Base-by-base conservation (phyloP, 768 basidiomycete genomes). In the Panaeolus cyanescens region DNA sequence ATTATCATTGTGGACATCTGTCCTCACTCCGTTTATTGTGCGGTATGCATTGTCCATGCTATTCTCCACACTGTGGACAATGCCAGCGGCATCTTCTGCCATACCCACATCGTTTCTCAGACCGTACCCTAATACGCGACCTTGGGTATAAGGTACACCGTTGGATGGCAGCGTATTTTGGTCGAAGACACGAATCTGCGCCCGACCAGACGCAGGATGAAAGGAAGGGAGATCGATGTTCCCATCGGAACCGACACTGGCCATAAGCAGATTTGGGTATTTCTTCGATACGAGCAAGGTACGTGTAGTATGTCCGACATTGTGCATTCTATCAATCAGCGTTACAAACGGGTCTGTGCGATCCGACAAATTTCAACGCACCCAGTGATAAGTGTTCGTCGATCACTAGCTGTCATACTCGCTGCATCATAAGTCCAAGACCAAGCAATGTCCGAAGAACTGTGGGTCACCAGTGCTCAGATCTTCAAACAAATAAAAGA, bases 1-100 rank as follows among this genome's bases (percentile, higher is more conserved):
- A 59, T 65, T 65, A 54, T 63, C 56, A 37, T 60, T 56, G 56
- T 65, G 62, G 33, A 65, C 55, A 32, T 63, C 62, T 20, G 50
- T 22, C 6, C 42, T 32, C 12, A 54, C 56, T 15, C 62, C 64
- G 40, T 63, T 60, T 15, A 42, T 54, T 7, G 19, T 55, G 30
- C 62, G 54, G 32, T 59, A 58, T 13, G 53, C 58, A 19, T 65
- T 59, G 36, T 65, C 64, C 42, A 60, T 34, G 25, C 59, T 56
- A 37, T 65, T 65, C 33, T 65, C 64, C 42, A 42, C 36, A 15
- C 64, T 59, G 42, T 58, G 56, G 15, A 65, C 42, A 20, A 55
- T 37, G 2, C 64, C 64, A 15, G 59, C 55, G 9, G 59, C 20
- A 50, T 65, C 64, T 45, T 65, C 62, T 13, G 62, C 56, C 4